A percentile compares a stretch with the other conserved stretches of the same genome.
Evolutionary conservation across 2,329 filamentous ascomycete genomes (phyloP).

Genomic region (Myriosclerotinia curreyana): DNA sequence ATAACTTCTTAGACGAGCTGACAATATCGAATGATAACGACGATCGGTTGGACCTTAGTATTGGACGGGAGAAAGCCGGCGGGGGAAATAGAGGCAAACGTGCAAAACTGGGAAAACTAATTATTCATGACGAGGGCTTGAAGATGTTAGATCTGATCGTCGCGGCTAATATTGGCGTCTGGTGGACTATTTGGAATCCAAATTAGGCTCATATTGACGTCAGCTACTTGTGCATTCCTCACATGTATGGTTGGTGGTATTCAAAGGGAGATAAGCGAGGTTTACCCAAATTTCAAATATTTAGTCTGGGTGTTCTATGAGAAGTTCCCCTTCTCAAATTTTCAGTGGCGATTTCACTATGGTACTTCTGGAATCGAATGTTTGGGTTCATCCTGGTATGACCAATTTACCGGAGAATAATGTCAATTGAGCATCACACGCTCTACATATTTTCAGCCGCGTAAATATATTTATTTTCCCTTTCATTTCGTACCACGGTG

Average conservation of each 20-base stretch:
- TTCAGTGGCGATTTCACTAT: background rate
- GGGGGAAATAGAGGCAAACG: constrained; percentile 82
- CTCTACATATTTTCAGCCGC: constrained; percentile 8
- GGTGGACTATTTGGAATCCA: constrained; percentile 82
- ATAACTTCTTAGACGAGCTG: constrained; percentile 13
- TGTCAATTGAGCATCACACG: background rate
- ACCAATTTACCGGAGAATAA: background rate
- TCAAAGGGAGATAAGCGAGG: background rate
- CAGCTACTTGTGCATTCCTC: background rate
- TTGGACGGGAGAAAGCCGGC: constrained; percentile 80
- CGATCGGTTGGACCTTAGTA: constrained; percentile 63
- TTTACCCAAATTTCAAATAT: background rate
- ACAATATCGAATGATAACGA: constrained; percentile 33
- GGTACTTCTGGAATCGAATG: background rate
- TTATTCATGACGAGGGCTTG: constrained; percentile 82
- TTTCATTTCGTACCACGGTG: background rate
- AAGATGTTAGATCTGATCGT: constrained; percentile 96
- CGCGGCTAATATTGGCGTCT: constrained; percentile 85
- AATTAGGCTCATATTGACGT: background rate
- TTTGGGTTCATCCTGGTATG: background rate
- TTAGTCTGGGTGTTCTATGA: background rate
- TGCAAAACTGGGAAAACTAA: constrained; percentile 90
- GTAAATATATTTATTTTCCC: constrained; percentile 2
- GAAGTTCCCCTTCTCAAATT: background rate
- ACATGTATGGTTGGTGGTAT: background rate